Percentiles rank a stretch among this genome's conserved stretches.
phyloP scores from a whole-genome alignment of 1,139 yeast genomes.

The Arxiozyma telluris region DNA sequence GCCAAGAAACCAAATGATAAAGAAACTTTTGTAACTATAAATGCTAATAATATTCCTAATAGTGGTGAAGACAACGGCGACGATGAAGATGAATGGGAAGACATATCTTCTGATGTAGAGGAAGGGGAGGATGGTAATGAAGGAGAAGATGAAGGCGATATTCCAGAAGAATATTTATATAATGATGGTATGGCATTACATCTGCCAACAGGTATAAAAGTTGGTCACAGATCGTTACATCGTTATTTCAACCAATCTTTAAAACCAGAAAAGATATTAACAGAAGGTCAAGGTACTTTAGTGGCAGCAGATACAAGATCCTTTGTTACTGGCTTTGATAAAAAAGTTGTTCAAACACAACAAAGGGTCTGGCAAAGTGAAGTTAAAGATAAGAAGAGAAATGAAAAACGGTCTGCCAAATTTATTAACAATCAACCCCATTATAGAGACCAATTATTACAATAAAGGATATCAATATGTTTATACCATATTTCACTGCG shows the following conservation, averaged over 20 bases:
- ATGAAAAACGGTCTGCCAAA: constrained; percentile 72
- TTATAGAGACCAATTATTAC: constrained; percentile 84
- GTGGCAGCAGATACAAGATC: constrained; percentile 87
- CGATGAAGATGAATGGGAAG: constrained; percentile 36
- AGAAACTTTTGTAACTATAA: background rate
- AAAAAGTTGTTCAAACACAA: constrained; percentile 48
- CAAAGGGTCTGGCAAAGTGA: constrained; percentile 74
- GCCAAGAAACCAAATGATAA: constrained; percentile 27
- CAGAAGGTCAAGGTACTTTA: constrained; percentile 91
- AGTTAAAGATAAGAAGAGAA: constrained; percentile 54
- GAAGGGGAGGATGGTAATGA: constrained; percentile 36
- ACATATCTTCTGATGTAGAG: constrained; percentile 26
- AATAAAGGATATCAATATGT: constrained; percentile 32
- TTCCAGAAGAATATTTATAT: constrained; percentile 40
- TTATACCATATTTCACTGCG: background rate
- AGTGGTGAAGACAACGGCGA: constrained; percentile 31
- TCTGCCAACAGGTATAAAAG: constrained; percentile 76
- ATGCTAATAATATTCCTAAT: constrained; percentile 5
- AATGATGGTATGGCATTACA: constrained; percentile 69
- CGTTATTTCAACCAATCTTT: constrained; percentile 80
- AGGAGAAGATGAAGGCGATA: constrained; percentile 36
- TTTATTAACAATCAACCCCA: constrained; percentile 83
- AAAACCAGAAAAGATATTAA: constrained; percentile 60
- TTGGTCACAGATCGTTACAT: constrained; percentile 84
- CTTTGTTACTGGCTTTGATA: constrained; percentile 45